Conservation (phyloP, 1,139 yeast species). For the Suhomyces kunorum region DNA sequence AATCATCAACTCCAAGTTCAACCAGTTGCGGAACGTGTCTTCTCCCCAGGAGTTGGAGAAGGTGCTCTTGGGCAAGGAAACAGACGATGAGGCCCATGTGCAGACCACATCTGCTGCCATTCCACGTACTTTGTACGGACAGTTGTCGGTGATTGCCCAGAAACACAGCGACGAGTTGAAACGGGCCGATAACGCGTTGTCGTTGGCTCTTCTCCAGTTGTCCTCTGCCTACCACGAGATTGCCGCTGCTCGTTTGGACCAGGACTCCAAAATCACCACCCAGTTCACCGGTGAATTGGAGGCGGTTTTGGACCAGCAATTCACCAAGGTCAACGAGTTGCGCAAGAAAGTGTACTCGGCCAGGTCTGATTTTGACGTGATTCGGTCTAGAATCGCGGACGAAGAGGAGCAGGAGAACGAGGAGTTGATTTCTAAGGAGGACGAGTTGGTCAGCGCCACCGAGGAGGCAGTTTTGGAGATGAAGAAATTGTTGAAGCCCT, state of each 20-base stretch:
- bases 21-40: conserved; percentile 59
- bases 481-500: conserved; percentile 69
- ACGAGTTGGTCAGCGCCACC: conserved; percentile 75
- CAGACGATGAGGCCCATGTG: conserved; percentile 21
- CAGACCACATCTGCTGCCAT: conserved; percentile 38
- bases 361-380: conserved; percentile 68
- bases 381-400: conserved; percentile 44
- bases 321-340: conserved; percentile 59
- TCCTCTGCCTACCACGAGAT: conserved; percentile 61
- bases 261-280: conserved; percentile 60
- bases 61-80: conserved; percentile 34
- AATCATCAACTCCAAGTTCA: conserved; percentile 53
- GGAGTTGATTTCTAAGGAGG: conserved; percentile 67
- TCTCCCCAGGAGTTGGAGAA: conserved; percentile 67
- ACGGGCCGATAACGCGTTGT: conserved; percentile 46
- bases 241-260: conserved; percentile 61
- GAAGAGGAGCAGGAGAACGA: conserved; percentile 45
- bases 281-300: conserved; percentile 59
- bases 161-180: conserved; percentile 44
- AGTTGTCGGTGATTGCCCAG: conserved; percentile 38
- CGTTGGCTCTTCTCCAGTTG: conserved; percentile 57
- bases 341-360: conserved; percentile 70
- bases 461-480: conserved; percentile 74
- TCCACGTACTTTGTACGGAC: conserved; percentile 50
- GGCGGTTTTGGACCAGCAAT: conserved; percentile 53